These are phyloP conservation scores for Taphrina confusa DNA, from an alignment of 1,139 yeast genomes.

Conservation along the genomic window DNA sequence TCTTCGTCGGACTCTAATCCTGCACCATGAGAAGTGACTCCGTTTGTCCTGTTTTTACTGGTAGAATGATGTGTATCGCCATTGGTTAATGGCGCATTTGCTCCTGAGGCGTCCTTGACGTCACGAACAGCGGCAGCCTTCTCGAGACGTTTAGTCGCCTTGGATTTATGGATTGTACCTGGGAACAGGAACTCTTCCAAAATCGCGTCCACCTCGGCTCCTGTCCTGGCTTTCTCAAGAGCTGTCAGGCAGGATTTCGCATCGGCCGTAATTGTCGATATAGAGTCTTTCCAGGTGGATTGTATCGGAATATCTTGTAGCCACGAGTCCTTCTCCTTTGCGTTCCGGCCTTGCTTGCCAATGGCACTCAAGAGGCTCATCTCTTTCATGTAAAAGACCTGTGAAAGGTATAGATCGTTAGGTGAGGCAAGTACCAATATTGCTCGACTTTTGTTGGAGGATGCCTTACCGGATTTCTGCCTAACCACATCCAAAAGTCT, in stretches of 20 bases:
- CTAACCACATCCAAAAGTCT: neutral
- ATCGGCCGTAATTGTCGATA: neutral
- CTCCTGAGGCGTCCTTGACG: too few relatives aligned
- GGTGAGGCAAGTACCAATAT: constrained; percentile 3
- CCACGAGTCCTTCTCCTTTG: constrained; percentile 8
- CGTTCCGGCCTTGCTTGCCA: neutral
- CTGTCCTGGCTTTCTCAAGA: neutral
- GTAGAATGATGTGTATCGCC: too few relatives aligned
- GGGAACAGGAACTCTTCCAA: constrained; percentile 24
- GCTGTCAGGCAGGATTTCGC: constrained; percentile 18
- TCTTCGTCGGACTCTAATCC: constrained; percentile 5
- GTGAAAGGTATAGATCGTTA: constrained; percentile 2
- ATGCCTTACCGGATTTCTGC: neutral
- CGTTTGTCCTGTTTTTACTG: too few relatives aligned
- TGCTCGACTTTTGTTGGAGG: neutral
- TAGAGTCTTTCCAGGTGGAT: constrained; percentile 31
- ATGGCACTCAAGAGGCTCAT: constrained; percentile 1
- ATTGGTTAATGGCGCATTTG: too few relatives aligned
- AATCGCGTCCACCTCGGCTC: constrained; percentile 16
- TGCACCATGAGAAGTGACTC: too few relatives aligned
- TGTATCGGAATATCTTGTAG: constrained; percentile 18
- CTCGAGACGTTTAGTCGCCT: neutral
- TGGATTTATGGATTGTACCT: neutral
- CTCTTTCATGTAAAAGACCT: neutral
- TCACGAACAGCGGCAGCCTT: too few relatives aligned